Evolutionary conservation across 768 basidiomycete species (phyloP), one percentile per base, ranked within the genome.

Genomic region (Podaxis sp.): DNA sequence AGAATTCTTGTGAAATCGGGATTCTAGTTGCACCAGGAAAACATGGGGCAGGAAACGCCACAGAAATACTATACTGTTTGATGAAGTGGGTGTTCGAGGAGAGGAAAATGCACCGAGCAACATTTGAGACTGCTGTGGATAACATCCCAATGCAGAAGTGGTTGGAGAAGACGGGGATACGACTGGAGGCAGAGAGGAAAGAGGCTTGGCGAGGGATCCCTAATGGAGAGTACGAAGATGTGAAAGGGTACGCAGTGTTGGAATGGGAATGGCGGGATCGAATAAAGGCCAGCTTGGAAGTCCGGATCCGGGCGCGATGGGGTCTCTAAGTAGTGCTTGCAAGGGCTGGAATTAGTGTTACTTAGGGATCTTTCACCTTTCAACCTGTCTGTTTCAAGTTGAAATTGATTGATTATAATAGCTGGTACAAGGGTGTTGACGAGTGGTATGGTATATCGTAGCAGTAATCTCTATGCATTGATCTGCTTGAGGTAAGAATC

Each of bases 111-210:
- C 80, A 82, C 64, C 71, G 82, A 12, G 75, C 75, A 13, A 72
- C 74, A 8, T 79, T 82, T 60, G 75, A 79, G 56, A 82, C 81
- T 1, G 71, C 69, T 8, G 68, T 69, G 37, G 74, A 80, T 53
- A 82, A 84, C 63, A 56, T 71, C 26, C 73, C 73, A 0, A 84
- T 84, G 82, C 72, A 77, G 20, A 69, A 69, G 13, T 84, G 81
- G 82, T 65, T 83, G 52, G 80, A 81, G 62, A 75, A 73, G 15
- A 73, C 77, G 20, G 77, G 75, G 6, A 74, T 76, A 22, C 73
- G 72, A 38, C 62, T 78, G 66, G 81, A 82, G 62, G 77, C 72
- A 5, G 65, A 66, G 48, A 71, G 72, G 62, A 75, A 76, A 60
- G 78, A 80, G 17, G 70, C 66, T n/a, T 83, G 83, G 82, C 73